Evolutionary conservation across 148 eudicot genomes (phyloP).

Genomic region (Persicaria tinctoria): DNA sequence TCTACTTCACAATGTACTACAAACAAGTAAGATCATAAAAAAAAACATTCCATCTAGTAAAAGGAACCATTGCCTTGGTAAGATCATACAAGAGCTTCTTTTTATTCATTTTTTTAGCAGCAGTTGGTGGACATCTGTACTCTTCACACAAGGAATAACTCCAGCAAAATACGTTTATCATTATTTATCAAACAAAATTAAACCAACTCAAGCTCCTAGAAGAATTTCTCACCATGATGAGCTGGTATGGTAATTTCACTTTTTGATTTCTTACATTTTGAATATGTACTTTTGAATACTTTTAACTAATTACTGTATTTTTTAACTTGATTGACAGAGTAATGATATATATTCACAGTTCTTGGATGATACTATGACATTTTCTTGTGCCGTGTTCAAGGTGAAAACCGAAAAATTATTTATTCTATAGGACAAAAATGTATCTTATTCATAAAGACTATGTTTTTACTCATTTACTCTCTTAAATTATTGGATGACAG

Average conservation of each 20-base stretch:
- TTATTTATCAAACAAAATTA: constrained; percentile 62
- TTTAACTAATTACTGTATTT: no score
- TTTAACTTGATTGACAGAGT: constrained; percentile 40
- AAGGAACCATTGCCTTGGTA: no score
- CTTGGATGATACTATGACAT: constrained; percentile 92
- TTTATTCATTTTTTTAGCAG: constrained; percentile 21
- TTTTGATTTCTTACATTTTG: neutral
- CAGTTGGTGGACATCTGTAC: constrained; percentile 97
- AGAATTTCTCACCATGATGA: constrained; percentile 93
- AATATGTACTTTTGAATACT: no score
- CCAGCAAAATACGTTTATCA: constrained; percentile 74
- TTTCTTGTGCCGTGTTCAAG: constrained; percentile 86
- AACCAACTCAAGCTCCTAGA: constrained; percentile 73
- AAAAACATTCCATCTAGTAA: no score
- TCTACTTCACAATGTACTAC: constrained; percentile 26
- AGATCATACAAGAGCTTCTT: neutral
- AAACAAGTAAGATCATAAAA: constrained; percentile 34
- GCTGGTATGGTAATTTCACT: constrained; percentile 35
- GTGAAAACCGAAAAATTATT: constrained; percentile 21
- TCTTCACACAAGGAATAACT: constrained; percentile 63
- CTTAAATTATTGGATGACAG: constrained; percentile 23
- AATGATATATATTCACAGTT: constrained; percentile 79
- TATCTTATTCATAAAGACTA: no score
- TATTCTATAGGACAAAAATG: neutral
- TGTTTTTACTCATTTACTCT: neutral